phyloP scores from a whole-genome alignment of 208 protist genomes.

The Strigomonas culicis region DNA sequence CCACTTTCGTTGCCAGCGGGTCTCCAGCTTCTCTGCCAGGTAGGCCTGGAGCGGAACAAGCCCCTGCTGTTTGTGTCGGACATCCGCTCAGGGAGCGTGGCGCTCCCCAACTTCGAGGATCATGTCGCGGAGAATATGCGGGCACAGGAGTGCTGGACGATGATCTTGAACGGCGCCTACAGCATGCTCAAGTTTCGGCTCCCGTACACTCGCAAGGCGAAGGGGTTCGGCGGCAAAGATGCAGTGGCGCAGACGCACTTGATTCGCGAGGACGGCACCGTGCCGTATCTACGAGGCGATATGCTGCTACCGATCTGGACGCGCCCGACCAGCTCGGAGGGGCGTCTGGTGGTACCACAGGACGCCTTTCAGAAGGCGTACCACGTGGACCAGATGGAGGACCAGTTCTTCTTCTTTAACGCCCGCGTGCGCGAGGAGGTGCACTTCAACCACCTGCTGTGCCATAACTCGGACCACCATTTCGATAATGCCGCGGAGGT shows the following conservation, averaged over 20 bases:
- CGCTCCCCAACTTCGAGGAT: constrained; percentile 86
- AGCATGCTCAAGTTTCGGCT: constrained; percentile 97
- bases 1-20: constrained; percentile 54
- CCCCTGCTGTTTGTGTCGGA: constrained; percentile 94
- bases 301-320: constrained; percentile 94
- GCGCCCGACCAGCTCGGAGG: constrained; percentile 94
- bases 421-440: constrained; percentile 83
- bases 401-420: constrained; percentile 97
- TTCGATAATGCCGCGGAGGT: constrained; percentile 93
- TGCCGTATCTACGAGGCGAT: constrained; percentile 88
- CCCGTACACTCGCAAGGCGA: constrained; percentile 84
- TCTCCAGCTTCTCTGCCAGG: constrained; percentile 65
- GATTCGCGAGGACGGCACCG: constrained; percentile 70
- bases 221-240: constrained; percentile 37
- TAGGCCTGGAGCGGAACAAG: constrained; percentile 67
- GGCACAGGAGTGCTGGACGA: constrained; percentile 91
- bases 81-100: constrained; percentile 88
- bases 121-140: constrained; percentile 91
- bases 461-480: constrained; percentile 84
- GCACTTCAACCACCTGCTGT: constrained; percentile 85
- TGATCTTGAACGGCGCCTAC: constrained; percentile 78
- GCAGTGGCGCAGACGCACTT: constrained; percentile 32
- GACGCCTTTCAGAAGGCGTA: constrained; percentile 65
- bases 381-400: constrained; percentile 76
- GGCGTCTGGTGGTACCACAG: constrained; percentile 86